phyloP scores from a whole-genome alignment of 495 filamentous ascomycete genomes.

The Tuber aestivum region DNA sequence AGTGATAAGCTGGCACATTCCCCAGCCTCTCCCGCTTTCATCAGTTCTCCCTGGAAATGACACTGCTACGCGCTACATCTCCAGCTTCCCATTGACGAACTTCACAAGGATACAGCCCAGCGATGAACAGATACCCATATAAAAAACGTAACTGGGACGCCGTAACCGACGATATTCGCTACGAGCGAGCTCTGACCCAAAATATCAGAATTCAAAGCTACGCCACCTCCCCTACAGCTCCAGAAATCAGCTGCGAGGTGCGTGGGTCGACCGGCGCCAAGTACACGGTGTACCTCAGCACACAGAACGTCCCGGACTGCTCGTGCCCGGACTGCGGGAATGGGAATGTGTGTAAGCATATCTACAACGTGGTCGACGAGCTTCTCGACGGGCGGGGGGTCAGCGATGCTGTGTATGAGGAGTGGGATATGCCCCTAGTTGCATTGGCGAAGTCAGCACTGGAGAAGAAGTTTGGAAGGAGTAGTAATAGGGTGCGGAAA shows the following conservation, averaged over 20 bases:
- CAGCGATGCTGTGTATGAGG: not conserved
- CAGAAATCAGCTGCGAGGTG: not conserved
- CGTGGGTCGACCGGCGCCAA: not conserved
- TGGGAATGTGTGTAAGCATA: not conserved
- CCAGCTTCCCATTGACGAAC: not conserved
- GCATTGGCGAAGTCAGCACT: not conserved
- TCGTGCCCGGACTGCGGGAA: not conserved
- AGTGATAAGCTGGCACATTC: not conserved
- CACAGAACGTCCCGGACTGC: not conserved
- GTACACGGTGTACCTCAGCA: not conserved
- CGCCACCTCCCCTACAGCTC: not conserved
- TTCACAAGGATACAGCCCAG: not conserved
- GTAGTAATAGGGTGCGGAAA: not conserved
- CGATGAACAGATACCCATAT: not conserved
- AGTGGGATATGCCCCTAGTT: conserved; percentile 3
- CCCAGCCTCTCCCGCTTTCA: not conserved
- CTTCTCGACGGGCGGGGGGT: not conserved
- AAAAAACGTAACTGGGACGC: not conserved
- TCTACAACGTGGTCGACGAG: not conserved
- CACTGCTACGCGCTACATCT: not conserved
- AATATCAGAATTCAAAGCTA: not conserved
- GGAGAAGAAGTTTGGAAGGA: not conserved
- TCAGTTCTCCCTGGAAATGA: not conserved
- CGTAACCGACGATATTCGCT: not conserved
- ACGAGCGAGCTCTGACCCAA: conserved; percentile 1